Evolutionary conservation across 495 filamentous ascomycete genomes (phyloP).

Genomic region (Pseudevernia furfuracea): DNA sequence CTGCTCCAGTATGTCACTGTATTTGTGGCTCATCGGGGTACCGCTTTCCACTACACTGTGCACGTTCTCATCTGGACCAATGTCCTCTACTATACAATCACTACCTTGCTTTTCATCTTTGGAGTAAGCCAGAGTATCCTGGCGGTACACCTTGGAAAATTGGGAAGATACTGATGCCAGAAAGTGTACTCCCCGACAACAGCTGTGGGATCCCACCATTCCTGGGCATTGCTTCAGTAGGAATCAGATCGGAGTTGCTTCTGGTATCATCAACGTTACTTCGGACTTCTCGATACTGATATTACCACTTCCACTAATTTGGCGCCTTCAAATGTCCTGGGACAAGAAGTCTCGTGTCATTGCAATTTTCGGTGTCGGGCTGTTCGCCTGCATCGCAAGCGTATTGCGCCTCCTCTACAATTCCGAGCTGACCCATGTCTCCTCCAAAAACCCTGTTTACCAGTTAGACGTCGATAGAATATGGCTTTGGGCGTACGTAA

Average conservation of each 20-base stretch:
- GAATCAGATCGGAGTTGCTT: constrained; percentile 5
- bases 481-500: constrained; percentile 2
- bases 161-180: not conserved
- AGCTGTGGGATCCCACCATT: not conserved
- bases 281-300: constrained; percentile 31
- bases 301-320: constrained; percentile 28
- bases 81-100: not conserved
- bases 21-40: not conserved
- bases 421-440: not conserved
- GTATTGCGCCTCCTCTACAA: not conserved
- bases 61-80: not conserved
- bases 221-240: not conserved
- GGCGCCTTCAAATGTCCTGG: constrained; percentile 17
- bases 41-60: not conserved
- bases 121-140: not conserved
- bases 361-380: constrained; percentile 6
- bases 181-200: not conserved
- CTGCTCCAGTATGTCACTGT: not conserved
- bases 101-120: not conserved
- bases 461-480: not conserved
- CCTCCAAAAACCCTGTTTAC: not conserved
- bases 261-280: constrained; percentile 28
- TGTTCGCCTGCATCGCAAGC: constrained; percentile 7
- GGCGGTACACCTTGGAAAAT: not conserved
- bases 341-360: constrained; percentile 4